Evolutionary conservation across 2,329 filamentous ascomycete genomes (phyloP).

Genomic region (Daldinia eschscholtzii): DNA sequence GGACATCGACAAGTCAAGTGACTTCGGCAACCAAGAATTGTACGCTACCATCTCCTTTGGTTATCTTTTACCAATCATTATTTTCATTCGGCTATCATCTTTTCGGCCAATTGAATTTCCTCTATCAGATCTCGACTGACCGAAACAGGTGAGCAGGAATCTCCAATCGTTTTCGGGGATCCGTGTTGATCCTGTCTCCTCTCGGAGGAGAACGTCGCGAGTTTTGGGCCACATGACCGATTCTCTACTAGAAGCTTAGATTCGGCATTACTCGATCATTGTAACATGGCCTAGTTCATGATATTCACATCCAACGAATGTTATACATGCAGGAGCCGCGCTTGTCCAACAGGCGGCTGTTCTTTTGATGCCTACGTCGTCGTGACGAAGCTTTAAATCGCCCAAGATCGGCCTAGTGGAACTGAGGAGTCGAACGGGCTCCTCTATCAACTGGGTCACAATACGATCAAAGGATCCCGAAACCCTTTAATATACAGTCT

Average conservation of each 20-base stretch:
- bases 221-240: slow-evolving; percentile 39
- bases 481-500: slow-evolving; percentile 13
- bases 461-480: slow-evolving; percentile 11
- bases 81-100: slow-evolving; percentile 24
- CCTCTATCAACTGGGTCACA: slow-evolving; percentile 25
- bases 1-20: slow-evolving; percentile 36
- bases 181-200: slow-evolving; percentile 35
- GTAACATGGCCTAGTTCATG: slow-evolving; percentile 24
- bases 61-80: slow-evolving; percentile 38
- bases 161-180: slow-evolving; percentile 25
- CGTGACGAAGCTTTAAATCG: slow-evolving; percentile 29
- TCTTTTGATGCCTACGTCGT: slow-evolving; percentile 29
- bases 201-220: slow-evolving; percentile 28
- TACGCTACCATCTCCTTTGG: background rate
- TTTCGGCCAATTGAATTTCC: slow-evolving; percentile 35
- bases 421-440: slow-evolving; percentile 16
- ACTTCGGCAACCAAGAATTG: slow-evolving; percentile 34
- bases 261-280: slow-evolving; percentile 38
- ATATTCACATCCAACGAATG: slow-evolving; percentile 17
- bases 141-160: slow-evolving; percentile 27
- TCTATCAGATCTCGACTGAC: slow-evolving; percentile 37
- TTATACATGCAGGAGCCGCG: slow-evolving; percentile 16
- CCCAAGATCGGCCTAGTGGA: slow-evolving; percentile 37
- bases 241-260: slow-evolving; percentile 36
- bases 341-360: slow-evolving; percentile 21